A percentile compares a stretch with the other conserved stretches of the same genome.
These are phyloP conservation scores for Strobilomyces dryophilus DNA, from an alignment of 768 basidiomycete genomes.

Conservation along the genomic window DNA sequence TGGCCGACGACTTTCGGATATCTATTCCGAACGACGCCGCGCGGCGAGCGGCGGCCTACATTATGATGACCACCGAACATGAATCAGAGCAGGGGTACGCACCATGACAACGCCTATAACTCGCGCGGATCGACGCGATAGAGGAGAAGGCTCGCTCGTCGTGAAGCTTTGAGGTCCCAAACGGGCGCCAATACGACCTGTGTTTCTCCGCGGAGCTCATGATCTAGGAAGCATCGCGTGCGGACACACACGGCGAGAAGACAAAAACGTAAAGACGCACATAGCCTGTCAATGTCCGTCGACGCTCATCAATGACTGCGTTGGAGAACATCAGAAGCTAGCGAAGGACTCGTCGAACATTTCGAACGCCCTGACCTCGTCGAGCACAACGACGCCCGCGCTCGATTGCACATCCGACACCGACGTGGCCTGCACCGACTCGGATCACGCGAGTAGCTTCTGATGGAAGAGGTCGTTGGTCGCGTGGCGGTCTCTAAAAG, in stretches of 20 bases:
- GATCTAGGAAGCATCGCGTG: constrained; percentile 2
- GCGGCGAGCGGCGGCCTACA: constrained; percentile 22
- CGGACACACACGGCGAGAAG: neutral
- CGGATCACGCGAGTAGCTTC: constrained; percentile 3
- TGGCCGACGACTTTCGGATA: constrained; percentile 21
- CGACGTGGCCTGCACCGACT: constrained; percentile 28
- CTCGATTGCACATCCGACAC: constrained; percentile 29
- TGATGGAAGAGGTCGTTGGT: neutral
- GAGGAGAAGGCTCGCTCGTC: constrained; percentile 14
- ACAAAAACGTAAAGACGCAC: neutral
- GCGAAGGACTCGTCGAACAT: constrained; percentile 11
- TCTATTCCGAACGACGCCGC: constrained; percentile 23
- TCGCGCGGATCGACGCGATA: neutral
- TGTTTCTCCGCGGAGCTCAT: constrained; percentile 25
- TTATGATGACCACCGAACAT: constrained; percentile 18
- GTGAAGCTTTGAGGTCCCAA: constrained; percentile 22
- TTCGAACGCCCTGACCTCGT: constrained; percentile 16
- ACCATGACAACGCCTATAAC: constrained; percentile 20
- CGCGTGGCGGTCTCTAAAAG: neutral
- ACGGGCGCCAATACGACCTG: constrained; percentile 24
- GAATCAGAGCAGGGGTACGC: constrained; percentile 6
- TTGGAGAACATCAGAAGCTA: neutral
- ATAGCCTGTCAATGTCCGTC: neutral
- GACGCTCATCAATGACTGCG: neutral
- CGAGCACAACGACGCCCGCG: constrained; percentile 22